These are phyloP conservation scores for Syncephalastrum racemosum DNA, from an alignment of 371 early-diverging fungal species.

Conservation along the genomic window DNA sequence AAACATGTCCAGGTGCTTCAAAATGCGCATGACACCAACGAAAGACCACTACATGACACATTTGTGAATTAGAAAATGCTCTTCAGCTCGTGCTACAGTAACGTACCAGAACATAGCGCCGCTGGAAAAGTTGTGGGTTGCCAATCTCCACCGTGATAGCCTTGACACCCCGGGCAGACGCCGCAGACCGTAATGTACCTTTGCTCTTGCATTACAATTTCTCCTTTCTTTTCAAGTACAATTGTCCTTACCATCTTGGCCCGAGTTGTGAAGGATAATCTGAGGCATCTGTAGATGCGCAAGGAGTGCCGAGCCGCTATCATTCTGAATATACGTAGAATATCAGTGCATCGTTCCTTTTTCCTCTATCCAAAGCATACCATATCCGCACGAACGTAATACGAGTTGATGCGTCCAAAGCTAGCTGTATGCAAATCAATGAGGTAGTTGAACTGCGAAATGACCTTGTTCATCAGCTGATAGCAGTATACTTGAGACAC, in stretches of 20 bases:
- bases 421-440: conserved; percentile 90
- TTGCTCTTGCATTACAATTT: conserved; percentile 16
- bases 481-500: conserved; percentile 83
- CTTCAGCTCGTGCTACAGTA: conserved; percentile 42
- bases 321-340: conserved; percentile 39
- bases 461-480: conserved; percentile 77
- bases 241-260: conserved; percentile 32
- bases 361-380: conserved; percentile 6
- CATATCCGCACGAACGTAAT: conserved; percentile 89
- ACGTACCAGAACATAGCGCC: conserved; percentile 68
- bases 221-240: neutral
- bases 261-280: conserved; percentile 51
- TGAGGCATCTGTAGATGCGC: conserved; percentile 90
- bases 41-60: conserved; percentile 28
- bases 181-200: conserved; percentile 85
- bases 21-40: conserved; percentile 39
- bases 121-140: conserved; percentile 76
- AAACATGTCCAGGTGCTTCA: conserved; percentile 37
- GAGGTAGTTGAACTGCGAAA: conserved; percentile 78
- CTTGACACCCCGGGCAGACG: conserved; percentile 74
- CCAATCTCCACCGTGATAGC: conserved; percentile 90
- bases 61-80: neutral
- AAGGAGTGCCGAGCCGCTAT: conserved; percentile 70
- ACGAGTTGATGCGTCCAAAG: conserved; percentile 82
- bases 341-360: neutral